Evolutionary conservation across 2,329 filamentous ascomycete species (phyloP), one percentile per base, ranked within the genome.

Genomic region (Paraphaeosphaeria sporulosa): DNA sequence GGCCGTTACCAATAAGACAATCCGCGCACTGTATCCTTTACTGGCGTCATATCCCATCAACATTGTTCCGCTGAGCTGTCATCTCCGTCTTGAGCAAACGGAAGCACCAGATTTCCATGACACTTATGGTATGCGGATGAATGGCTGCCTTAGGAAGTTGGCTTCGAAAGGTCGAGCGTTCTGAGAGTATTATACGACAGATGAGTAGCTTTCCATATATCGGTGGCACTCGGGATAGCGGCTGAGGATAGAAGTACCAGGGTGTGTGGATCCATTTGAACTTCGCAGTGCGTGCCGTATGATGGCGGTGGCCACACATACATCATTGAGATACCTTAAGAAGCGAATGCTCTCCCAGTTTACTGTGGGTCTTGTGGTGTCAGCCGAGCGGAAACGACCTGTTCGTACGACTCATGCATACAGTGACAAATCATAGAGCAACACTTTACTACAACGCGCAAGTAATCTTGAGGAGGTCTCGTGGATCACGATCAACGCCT

Each of bases 371-470:
- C 50, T 13, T 23, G 21, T 36, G 8, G 38, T 53, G 25, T 44
- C 51, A 54, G n/a, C 40, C 51, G 51, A 32, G 25, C 51, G 51
- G 51, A 25, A 30, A 38, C 40, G 44, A 32, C 51, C 51, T 6
- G 25, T 19, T 54, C 15, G 38, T 44, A 38, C 51, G 23, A 32
- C 51, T 23, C 43, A n/a, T 51, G 34, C 13, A 40, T 17, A 25
- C 49, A n/a, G 19, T 13, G 25, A 27, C 34, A 40, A 38, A 21
- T 51, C 49, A 40, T 49, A 15, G 15, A 15, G 2, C 10, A 30
- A 8, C 13, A 15, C 7, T n/a, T 12, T 9, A 6, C 1, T 21
- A 4, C 9, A 15, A 27, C 17, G 21, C 9, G 34, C 25, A 9
- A 21, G 2, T 3, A 13, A 52, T 27, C 15, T 7, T 5, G 10